A percentile compares a stretch with the other conserved stretches of the same genome.
phyloP scores from a whole-genome alignment of 257 asterid species.

The Buddleja alternifolia region DNA sequence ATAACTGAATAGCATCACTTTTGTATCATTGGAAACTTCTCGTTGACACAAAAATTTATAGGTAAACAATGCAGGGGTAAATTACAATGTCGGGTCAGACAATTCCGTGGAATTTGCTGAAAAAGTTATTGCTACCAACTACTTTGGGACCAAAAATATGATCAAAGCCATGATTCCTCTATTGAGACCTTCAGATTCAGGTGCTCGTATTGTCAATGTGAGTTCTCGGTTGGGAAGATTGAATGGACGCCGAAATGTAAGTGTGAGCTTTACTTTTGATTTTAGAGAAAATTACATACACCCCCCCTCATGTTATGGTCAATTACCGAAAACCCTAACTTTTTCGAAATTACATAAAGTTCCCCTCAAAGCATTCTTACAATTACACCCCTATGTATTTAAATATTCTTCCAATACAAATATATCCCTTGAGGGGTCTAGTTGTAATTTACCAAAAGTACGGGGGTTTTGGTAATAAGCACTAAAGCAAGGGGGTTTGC shows the following conservation, averaged over 20 bases:
- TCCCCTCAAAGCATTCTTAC: too few species aligned
- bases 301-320: too few species aligned
- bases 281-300: too few species aligned
- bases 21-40: not conserved
- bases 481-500: too few species aligned
- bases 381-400: too few species aligned
- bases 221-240: conserved; percentile 89
- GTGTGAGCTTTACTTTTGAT: conserved; percentile 25
- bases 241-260: conserved; percentile 76
- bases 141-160: conserved; percentile 84
- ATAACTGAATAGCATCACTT: not conserved
- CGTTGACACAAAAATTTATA: conserved; percentile 36
- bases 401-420: too few species aligned
- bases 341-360: too few species aligned
- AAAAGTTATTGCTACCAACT: conserved; percentile 72
- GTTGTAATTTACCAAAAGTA: too few species aligned
- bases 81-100: conserved; percentile 76
- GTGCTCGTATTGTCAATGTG: conserved; percentile 87
- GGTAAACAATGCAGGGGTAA: conserved; percentile 99
- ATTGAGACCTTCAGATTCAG: conserved; percentile 72
- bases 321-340: too few species aligned
- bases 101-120: conserved; percentile 80
- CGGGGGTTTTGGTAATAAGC: too few species aligned
- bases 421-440: too few species aligned
- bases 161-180: conserved; percentile 81